phyloP scores from a whole-genome alignment of 495 filamentous ascomycete genomes.

The Podospora anserina region DNA sequence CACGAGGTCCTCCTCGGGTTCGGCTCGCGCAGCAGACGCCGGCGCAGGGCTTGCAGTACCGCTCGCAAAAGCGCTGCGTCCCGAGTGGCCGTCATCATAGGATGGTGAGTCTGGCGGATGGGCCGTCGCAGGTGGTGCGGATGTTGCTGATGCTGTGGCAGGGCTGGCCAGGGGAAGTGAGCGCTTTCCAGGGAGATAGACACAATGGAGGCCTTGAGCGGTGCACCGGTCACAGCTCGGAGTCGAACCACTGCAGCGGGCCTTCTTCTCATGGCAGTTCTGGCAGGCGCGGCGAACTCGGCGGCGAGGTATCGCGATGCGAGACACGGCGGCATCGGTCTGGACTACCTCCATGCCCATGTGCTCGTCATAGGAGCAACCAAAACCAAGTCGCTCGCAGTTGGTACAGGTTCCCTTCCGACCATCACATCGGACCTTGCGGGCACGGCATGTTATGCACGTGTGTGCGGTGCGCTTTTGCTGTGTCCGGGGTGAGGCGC shows the following conservation, averaged over 20 bases:
- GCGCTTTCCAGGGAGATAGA: slow-evolving; percentile 48
- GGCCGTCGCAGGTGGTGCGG: background rate
- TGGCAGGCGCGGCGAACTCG: slow-evolving; percentile 49
- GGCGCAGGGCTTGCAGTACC: slow-evolving; percentile 25
- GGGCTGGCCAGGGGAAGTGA: slow-evolving; percentile 22
- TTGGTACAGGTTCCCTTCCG: slow-evolving; percentile 44
- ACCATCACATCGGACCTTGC: slow-evolving; percentile 52
- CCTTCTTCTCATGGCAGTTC: slow-evolving; percentile 49
- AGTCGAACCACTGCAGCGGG: slow-evolving; percentile 46
- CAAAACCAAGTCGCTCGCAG: slow-evolving; percentile 49
- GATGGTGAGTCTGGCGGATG: slow-evolving; percentile 7
- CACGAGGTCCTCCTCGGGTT: slow-evolving; percentile 40
- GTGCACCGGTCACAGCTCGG: slow-evolving; percentile 49
- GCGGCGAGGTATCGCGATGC: slow-evolving; percentile 43
- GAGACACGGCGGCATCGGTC: slow-evolving; percentile 24
- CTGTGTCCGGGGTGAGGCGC: slow-evolving; percentile 27
- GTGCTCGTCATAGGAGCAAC: slow-evolving; percentile 47
- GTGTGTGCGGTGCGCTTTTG: slow-evolving; percentile 35
- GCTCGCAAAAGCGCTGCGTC: slow-evolving; percentile 18
- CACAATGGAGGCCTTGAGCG: slow-evolving; percentile 46
- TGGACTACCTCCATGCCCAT: slow-evolving; percentile 29
- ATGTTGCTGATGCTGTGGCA: background rate
- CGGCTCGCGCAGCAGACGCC: slow-evolving; percentile 18
- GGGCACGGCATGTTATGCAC: slow-evolving; percentile 47
- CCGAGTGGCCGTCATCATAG: slow-evolving; percentile 15